Base-by-base conservation (phyloP, 2,329 filamentous ascomycete species). In the Sarocladiaceae sp. region DNA sequence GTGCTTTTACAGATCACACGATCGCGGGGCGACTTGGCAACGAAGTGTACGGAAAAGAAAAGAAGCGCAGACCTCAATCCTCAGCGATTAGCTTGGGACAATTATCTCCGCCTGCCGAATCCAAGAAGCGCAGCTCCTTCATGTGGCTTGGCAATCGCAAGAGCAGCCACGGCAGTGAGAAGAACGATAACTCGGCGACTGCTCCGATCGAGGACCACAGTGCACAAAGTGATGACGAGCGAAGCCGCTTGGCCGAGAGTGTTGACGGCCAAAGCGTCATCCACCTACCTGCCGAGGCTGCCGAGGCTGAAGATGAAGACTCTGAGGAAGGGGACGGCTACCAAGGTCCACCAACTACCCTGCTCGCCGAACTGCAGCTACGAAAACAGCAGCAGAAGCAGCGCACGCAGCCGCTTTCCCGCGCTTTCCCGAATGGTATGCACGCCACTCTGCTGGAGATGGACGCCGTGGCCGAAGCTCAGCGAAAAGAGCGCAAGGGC, bases 321-420 rank as follows among this genome's bases (percentile, higher is more conserved):
- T 34, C 70, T 19, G 70, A 70, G 3, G 68, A 69, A 3, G 69
- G 69, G 31, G 69, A 73, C 2, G 56, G 70, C 1, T 83, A 79
- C 50, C 73, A 82, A 44, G 88, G 86, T 1, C 76, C 82, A 3
- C 93, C 93, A 1, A 95, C 89, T 1, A 98, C 93, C 0, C 74
- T 98, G 1, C 76, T 98, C 19, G 93, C 93, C 0, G 93, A 98
- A 60, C 71, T 98, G 6, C 88, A 96, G 59, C 68, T 95, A 51
- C 84, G 93, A 42, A 97, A 98, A 60, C 82, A 87, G 48, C 86
- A 95, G 54, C 83, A 94, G 55, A 90, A 88, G 62, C 73, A 82
- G 49, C 82, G 93, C 27, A 93, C 83, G 23, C 60, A 62, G 46
- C 78, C 82, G 18, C 74, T 82, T 18, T 72, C 77, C 24, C 78